phyloP scores from a whole-genome alignment of 1,139 yeast genomes.

The Ashbya aceris region DNA sequence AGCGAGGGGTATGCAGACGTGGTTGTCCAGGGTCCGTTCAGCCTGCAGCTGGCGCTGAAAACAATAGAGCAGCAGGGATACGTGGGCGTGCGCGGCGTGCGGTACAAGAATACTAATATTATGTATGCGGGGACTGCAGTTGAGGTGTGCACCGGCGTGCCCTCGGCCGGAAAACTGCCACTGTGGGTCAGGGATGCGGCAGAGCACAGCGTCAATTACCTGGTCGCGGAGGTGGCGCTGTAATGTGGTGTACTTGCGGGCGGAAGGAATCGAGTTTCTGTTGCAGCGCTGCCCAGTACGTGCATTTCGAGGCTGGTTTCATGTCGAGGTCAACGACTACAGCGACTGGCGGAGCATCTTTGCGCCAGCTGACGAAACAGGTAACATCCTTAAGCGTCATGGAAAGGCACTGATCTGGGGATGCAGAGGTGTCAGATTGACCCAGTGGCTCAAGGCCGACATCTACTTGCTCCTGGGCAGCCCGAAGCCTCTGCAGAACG shows the following conservation, averaged over 20 bases:
- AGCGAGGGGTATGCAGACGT: slow-evolving; percentile 53
- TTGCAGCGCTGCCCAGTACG: slow-evolving; percentile 20
- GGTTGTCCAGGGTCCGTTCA: slow-evolving; percentile 76
- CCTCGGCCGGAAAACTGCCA: slow-evolving; percentile 2
- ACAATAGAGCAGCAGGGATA: slow-evolving; percentile 32
- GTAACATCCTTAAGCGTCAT: slow-evolving; percentile 29
- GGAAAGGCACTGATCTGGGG: slow-evolving; percentile 11
- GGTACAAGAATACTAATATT: slow-evolving; percentile 19
- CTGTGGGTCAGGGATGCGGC: slow-evolving; percentile 11
- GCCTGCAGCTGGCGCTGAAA: slow-evolving; percentile 49
- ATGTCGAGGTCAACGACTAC: slow-evolving; percentile 25
- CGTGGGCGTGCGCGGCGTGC: slow-evolving; percentile 9
- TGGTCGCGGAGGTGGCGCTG: slow-evolving; percentile 8
- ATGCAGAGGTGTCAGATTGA: slow-evolving; percentile 8
- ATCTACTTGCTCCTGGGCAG: slow-evolving; percentile 13
- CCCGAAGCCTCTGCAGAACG: slow-evolving; percentile 14
- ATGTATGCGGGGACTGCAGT: slow-evolving; percentile 16
- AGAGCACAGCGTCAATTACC: slow-evolving; percentile 5
- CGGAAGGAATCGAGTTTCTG: slow-evolving; percentile 4
- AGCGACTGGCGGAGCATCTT: slow-evolving; percentile 7
- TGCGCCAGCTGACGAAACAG: slow-evolving; percentile 22
- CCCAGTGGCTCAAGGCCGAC: slow-evolving; percentile 1
- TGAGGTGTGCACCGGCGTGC: slow-evolving; percentile 5
- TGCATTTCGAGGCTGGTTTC: slow-evolving; percentile 20
- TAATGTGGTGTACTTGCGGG: slow-evolving; percentile 4